Conservation (phyloP, 495 filamentous ascomycete genomes). For the Neurospora sp. region DNA sequence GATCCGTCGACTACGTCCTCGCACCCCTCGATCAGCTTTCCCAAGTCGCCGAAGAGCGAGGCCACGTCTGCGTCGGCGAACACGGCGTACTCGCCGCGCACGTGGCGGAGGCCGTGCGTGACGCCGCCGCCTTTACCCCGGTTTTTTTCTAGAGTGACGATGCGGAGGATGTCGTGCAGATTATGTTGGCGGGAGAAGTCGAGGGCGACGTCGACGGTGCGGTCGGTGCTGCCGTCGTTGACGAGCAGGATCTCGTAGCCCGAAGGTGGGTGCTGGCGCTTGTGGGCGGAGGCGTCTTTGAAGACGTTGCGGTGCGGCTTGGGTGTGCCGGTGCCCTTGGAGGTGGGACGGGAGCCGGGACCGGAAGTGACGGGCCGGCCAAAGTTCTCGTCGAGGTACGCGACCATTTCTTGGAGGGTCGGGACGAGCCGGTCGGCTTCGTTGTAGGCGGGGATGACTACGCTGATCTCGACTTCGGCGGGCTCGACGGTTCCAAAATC, state of each 20-base stretch:
- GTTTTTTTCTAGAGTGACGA: conserved; percentile 68
- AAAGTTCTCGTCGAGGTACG: conserved; percentile 67
- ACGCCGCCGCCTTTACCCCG: conserved; percentile 93
- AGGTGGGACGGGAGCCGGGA: conserved; percentile 4
- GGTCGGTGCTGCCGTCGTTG: conserved; percentile 85
- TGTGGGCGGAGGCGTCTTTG: not conserved
- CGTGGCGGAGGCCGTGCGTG: conserved; percentile 88
- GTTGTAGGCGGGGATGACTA: conserved; percentile 94
- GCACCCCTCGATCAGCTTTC: conserved; percentile 61
- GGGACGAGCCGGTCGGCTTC: conserved; percentile 71
- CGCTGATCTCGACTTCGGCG: conserved; percentile 51
- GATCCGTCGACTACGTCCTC: conserved; percentile 60
- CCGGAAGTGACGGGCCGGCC: conserved; percentile 35
- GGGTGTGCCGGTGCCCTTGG: conserved; percentile 13
- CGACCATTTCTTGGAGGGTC: conserved; percentile 85
- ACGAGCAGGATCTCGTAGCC: conserved; percentile 96
- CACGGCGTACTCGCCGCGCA: conserved; percentile 75
- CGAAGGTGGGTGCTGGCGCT: conserved; percentile 3
- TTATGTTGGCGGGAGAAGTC: conserved; percentile 54
- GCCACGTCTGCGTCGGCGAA: conserved; percentile 97
- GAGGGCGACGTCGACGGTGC: conserved; percentile 69
- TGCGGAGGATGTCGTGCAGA: conserved; percentile 60
- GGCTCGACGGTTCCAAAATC: conserved; percentile 32
- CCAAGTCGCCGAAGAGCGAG: conserved; percentile 71
- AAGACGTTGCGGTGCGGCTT: not conserved